These are phyloP conservation scores for Podila clonocystis DNA, from an alignment of 192 early-diverging fungal genomes.

Conservation along the genomic window DNA sequence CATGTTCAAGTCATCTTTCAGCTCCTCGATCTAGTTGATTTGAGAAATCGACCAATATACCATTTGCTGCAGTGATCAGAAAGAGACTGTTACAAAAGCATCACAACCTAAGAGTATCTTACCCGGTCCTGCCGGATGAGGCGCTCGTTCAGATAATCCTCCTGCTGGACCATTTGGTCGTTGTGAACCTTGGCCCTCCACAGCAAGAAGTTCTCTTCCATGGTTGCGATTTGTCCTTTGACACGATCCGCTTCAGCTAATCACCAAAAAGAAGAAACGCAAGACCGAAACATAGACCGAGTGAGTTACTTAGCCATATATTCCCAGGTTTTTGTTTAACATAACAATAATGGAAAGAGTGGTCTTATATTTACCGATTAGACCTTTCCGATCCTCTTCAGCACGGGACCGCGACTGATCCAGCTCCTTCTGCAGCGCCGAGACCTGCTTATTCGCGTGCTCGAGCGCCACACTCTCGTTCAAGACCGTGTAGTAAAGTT, in stretches of 20 bases:
- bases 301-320: too few species aligned
- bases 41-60: not conserved
- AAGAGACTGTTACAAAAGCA: not conserved
- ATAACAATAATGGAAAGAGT: too few species aligned
- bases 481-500: slow-evolving; percentile 23
- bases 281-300: too few species aligned
- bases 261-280: too few species aligned
- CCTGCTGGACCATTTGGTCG: slow-evolving; percentile 30
- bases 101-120: not conserved
- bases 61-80: not conserved
- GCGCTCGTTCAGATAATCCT: slow-evolving; percentile 27
- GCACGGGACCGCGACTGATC: not conserved
- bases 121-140: slow-evolving; percentile 32
- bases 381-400: slow-evolving; percentile 15
- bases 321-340: too few species aligned
- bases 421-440: slow-evolving; percentile 23
- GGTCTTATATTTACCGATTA: slow-evolving; percentile 34
- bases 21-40: slow-evolving; percentile 28
- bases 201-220: slow-evolving; percentile 45
- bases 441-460: slow-evolving; percentile 16
- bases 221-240: slow-evolving; percentile 29
- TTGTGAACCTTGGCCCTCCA: slow-evolving; percentile 39
- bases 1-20: slow-evolving; percentile 15
- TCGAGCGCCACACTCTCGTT: slow-evolving; percentile 25
- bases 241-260: slow-evolving; percentile 22